Evolutionary conservation across 805 yeast species (phyloP), one percentile per base, ranked within the genome.

Genomic region (Starmerella gropengiesseri): DNA sequence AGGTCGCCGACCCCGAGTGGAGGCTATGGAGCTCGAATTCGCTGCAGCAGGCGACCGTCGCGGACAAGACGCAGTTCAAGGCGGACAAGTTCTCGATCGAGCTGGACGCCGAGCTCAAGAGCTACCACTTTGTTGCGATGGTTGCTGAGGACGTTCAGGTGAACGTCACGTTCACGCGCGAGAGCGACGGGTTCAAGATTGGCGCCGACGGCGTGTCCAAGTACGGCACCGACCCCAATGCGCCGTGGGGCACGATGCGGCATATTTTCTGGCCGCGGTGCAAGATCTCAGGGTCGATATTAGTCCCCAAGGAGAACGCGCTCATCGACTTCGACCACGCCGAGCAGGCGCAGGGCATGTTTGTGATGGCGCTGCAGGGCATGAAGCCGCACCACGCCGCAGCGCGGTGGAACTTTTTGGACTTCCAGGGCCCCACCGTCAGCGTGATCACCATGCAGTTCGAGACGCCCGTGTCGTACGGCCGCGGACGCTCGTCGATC

Each of bases 341-440:
- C 26, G 51, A 56, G 22, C 43, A 50, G 26, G 66, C 65, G 21
- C 53, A 47, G 14, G 71, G 85, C 38, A 81, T 91, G 94, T 87
- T 77, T 59, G 95, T 89, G 41, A 79, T 83, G 89, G 98, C 98
- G 6, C 67, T 85, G 53, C 98, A 91, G 68, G 97, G 97, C 48
- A 87, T 91, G 97, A 91, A 91, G 64, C 98, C 98, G 7, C 96
- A 91, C 63, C 98, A 91, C 64, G 95, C 96, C 27, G 98, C 98
- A 44, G 84, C 94, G 48, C 66, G 85, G 18, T 91, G 98, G 98
- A 91, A 89, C 65, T 91, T 91, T 60, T 64, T 83, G 49, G 81
- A 84, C 64, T 89, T 82, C 71, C 95, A 84, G 60, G 80, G 91
- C 16, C 71, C 76, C 40, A 66, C 76, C 30, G 69, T 72, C 53